A percentile compares a stretch with the other conserved stretches of the same genome.
These are phyloP conservation scores for Pyrus hybrid DNA, from an alignment of 331 rosid species.

Conservation along the genomic window DNA sequence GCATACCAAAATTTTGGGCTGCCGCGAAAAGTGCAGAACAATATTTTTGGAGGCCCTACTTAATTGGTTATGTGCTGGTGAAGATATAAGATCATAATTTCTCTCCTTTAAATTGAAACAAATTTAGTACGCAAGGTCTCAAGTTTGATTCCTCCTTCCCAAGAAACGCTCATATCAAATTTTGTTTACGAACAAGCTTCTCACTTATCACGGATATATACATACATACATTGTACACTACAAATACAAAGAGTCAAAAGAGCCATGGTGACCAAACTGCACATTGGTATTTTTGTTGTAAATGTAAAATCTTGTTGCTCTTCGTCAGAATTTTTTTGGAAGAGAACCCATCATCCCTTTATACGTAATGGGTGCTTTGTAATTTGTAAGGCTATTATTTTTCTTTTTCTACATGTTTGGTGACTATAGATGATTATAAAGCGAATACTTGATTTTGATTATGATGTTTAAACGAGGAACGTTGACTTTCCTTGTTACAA, in stretches of 20 bases:
- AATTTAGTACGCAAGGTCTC: background rate
- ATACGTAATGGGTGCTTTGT: background rate
- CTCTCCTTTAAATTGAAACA: background rate
- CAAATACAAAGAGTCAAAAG: no score
- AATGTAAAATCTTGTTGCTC: background rate
- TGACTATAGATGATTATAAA: background rate
- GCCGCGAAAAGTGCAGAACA: conserved; percentile 48
- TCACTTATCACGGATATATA: background rate
- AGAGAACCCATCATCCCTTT: background rate
- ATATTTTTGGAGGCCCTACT: conserved; percentile 46
- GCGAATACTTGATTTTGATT: background rate
- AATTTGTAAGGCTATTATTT: background rate
- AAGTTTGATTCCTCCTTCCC: background rate
- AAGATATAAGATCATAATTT: background rate
- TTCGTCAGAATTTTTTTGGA: background rate
- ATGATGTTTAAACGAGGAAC: background rate
- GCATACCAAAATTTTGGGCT: conserved; percentile 87
- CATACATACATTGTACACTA: no score
- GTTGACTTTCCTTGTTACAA: background rate
- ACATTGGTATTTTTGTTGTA: background rate
- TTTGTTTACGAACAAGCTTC: background rate
- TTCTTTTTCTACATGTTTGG: background rate
- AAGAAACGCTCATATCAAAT: background rate
- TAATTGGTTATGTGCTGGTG: conserved; percentile 8
- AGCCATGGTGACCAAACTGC: background rate